Conservation (phyloP, 1,139 yeast genomes). For the Debaryomyces sp. region DNA sequence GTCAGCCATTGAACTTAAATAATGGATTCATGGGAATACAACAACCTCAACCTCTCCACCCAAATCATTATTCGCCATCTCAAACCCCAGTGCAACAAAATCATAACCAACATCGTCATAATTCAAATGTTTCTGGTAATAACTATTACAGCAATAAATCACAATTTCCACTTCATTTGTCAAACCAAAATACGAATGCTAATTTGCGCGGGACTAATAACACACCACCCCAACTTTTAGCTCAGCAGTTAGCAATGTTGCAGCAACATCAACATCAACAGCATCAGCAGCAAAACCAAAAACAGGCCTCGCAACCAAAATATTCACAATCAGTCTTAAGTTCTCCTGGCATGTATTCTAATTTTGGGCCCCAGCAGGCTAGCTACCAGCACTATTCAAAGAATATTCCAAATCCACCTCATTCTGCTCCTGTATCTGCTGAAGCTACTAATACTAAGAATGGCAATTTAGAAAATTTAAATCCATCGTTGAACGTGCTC, state of each 20-base stretch:
- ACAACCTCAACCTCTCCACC: constrained; percentile 32
- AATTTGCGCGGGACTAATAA: constrained; percentile 19
- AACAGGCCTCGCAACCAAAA: constrained; percentile 18
- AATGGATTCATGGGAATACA: constrained; percentile 31
- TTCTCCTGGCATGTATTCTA: constrained; percentile 31
- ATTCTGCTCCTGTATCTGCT: constrained; percentile 14
- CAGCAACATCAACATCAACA: constrained; percentile 22
- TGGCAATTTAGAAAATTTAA: constrained; percentile 11
- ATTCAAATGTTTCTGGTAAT: constrained; percentile 4
- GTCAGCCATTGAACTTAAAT: constrained; percentile 46
- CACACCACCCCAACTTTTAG: constrained; percentile 22
- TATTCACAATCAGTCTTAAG: constrained; percentile 24
- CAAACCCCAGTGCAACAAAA: constrained; percentile 8
- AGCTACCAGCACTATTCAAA: constrained; percentile 11
- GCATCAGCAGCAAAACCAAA: constrained; percentile 8
- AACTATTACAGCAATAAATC: constrained; percentile 5
- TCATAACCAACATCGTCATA: constrained; percentile 5
- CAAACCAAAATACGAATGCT: constrained; percentile 12
- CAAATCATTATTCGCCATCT: constrained; percentile 14
- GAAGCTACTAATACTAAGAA: constrained; percentile 5
- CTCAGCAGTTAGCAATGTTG: constrained; percentile 24
- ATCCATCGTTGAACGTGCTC: constrained; percentile 23
- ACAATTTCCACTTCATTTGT: constrained; percentile 12
- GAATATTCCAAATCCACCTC: constrained; percentile 12
- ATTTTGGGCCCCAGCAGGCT: constrained; percentile 18